A percentile compares a stretch with the other conserved stretches of the same genome.
These are phyloP conservation scores for Mycena pura DNA, from an alignment of 768 basidiomycete species.

Conservation along the genomic window DNA sequence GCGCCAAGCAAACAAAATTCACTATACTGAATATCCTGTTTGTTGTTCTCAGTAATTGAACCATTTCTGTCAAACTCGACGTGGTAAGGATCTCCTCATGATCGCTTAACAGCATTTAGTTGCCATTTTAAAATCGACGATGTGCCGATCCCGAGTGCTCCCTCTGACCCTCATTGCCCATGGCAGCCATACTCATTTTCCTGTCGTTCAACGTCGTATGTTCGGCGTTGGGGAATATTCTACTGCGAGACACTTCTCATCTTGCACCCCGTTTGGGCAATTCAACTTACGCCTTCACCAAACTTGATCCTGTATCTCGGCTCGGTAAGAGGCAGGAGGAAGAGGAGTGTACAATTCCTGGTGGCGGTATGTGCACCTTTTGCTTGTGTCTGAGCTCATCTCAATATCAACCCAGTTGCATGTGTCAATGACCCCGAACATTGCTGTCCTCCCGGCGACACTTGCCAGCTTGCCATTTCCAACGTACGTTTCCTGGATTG, in stretches of 20 bases:
- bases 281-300: not conserved
- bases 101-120: not conserved
- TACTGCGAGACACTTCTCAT: not conserved
- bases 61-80: no score
- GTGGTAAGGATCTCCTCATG: not conserved
- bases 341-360: not conserved
- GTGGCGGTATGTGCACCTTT: not conserved
- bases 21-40: no score
- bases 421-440: not conserved
- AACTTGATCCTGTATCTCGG: not conserved
- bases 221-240: not conserved
- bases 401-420: not conserved
- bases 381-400: not conserved
- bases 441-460: not conserved
- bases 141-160: not conserved
- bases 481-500: not conserved
- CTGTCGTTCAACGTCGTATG: not conserved
- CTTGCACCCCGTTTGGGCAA: not conserved
- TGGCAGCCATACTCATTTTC: not conserved
- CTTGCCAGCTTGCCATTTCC: not conserved
- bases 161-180: not conserved
- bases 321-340: not conserved
- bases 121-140: no score
- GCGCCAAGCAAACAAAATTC: no score
- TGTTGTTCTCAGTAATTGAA: no score